Evolutionary conservation across 129 eudicot species (phyloP).

Genomic region (Escallonia rubra): DNA sequence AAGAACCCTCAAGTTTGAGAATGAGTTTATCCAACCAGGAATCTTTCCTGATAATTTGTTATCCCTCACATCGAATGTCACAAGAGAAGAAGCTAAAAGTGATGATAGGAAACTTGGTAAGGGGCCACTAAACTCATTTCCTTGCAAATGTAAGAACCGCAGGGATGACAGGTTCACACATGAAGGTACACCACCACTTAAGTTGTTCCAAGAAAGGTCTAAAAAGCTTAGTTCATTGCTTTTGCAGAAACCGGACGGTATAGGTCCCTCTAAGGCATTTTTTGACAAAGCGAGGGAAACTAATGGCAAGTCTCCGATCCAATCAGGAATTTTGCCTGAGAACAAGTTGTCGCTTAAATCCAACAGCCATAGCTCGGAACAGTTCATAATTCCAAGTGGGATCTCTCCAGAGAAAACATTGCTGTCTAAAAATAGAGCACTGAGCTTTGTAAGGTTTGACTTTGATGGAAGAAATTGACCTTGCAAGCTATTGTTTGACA

Average conservation of each 20-base stretch:
- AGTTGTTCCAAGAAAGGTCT: no score
- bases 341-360: conserved; percentile 1
- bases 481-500: conserved; percentile 9
- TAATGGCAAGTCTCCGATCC: background rate
- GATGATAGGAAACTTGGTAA: no score
- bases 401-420: conserved; percentile 12
- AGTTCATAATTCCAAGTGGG: background rate
- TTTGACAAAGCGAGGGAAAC: background rate
- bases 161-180: no score
- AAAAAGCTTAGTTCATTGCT: background rate
- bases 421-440: background rate
- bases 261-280: conserved; percentile 1
- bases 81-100: no score
- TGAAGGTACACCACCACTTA: no score
- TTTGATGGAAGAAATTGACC: conserved; percentile 1
- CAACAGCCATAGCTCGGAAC: background rate
- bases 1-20: no score
- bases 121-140: no score
- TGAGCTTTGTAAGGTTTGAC: background rate
- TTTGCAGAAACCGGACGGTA: conserved; percentile 1
- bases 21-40: no score
- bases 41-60: no score
- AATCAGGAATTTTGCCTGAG: conserved; percentile 3
- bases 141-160: no score
- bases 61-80: no score